A percentile compares a stretch with the other conserved stretches of the same genome.
Evolutionary conservation across 257 asterid species (phyloP).

Genomic region (Hygrophila difformis): DNA sequence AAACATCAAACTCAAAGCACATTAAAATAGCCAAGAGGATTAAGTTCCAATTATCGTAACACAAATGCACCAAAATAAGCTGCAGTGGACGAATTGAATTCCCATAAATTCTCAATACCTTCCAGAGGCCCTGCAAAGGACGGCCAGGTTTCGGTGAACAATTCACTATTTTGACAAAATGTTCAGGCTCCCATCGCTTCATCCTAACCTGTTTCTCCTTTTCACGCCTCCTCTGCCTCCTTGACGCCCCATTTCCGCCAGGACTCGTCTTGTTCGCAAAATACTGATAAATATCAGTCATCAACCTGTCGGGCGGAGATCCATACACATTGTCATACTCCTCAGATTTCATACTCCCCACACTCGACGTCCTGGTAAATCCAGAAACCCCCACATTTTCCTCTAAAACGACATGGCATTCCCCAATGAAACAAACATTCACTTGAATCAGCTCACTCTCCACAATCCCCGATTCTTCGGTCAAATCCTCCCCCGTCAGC

Average conservation of each 20-base stretch:
- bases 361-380: constrained; percentile 20
- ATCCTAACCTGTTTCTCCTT: constrained; percentile 55
- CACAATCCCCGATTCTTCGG: constrained; percentile 24
- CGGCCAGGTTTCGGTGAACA: constrained; percentile 56
- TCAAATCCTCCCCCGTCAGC: constrained; percentile 33
- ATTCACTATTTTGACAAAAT: constrained; percentile 66
- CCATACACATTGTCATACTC: constrained; percentile 45
- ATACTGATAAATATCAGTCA: constrained; percentile 77
- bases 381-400: constrained; percentile 34
- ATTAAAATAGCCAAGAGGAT: neutral
- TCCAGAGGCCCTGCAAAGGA: constrained; percentile 96
- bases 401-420: constrained; percentile 58
- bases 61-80: neutral
- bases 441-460: constrained; percentile 53
- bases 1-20: neutral
- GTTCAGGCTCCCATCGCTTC: constrained; percentile 63
- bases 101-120: constrained; percentile 33
- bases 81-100: neutral
- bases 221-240: constrained; percentile 87
- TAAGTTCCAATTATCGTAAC: neutral
- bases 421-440: constrained; percentile 57
- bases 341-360: constrained; percentile 39
- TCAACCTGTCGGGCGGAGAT: constrained; percentile 62
- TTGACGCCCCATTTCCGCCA: constrained; percentile 58
- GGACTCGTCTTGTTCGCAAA: constrained; percentile 76